Percentiles rank a stretch among this genome's conserved stretches.
Evolutionary conservation across 2,329 filamentous ascomycete species (phyloP).

Genomic region (Dothistroma septosporum): DNA sequence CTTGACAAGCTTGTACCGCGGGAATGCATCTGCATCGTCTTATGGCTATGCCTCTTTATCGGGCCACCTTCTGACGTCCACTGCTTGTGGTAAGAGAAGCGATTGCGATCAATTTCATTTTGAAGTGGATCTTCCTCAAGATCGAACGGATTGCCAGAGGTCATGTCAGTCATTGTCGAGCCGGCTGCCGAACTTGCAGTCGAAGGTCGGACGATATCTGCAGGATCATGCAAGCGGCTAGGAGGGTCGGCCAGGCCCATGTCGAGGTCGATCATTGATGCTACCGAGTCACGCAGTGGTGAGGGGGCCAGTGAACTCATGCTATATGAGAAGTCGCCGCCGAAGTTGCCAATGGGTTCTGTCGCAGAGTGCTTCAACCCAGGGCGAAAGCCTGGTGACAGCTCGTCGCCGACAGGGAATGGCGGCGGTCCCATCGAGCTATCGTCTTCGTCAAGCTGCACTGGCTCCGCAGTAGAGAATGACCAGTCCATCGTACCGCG

Average conservation of each 20-base stretch:
- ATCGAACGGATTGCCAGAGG: conserved; percentile 48
- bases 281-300: conserved; percentile 30
- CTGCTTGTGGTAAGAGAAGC: conserved; percentile 36
- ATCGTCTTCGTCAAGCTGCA: conserved; percentile 26
- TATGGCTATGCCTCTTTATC: conserved; percentile 27
- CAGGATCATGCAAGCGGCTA: conserved; percentile 14
- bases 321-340: conserved; percentile 35
- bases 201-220: conserved; percentile 41
- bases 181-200: conserved; percentile 39
- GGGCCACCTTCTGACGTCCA: conserved; percentile 34
- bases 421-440: conserved; percentile 31
- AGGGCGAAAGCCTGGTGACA: conserved; percentile 38
- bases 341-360: conserved; percentile 37
- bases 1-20: conserved; percentile 33
- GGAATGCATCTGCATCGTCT: conserved; percentile 31
- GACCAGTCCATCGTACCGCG: conserved; percentile 47
- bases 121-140: conserved; percentile 41
- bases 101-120: conserved; percentile 29
- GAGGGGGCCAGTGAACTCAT: conserved; percentile 8
- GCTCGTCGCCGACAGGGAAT: conserved; percentile 21
- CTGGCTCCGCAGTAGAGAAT: conserved; percentile 41
- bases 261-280: conserved; percentile 47
- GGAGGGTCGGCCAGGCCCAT: conserved; percentile 34
- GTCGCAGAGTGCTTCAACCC: conserved; percentile 41
- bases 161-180: conserved; percentile 37